Base-by-base conservation (phyloP, 2,329 filamentous ascomycete species). In the Arthrobotrys conoides region DNA sequence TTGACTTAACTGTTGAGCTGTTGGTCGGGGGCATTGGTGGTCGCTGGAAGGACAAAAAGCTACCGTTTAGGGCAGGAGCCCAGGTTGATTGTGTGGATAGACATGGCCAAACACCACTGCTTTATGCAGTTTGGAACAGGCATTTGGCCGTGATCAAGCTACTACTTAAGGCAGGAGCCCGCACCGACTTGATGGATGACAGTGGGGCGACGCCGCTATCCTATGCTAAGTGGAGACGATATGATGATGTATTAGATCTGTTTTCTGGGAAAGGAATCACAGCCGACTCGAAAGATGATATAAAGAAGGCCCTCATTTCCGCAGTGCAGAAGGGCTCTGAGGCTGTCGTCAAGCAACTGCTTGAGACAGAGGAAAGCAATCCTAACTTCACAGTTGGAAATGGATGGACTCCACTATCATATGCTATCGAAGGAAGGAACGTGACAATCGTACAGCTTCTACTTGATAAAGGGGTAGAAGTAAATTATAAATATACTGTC, bases 31-130 rank as follows among this genome's bases (percentile, higher is more conserved):
- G 48, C 16, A 59, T 59, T 38, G 53, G 53, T 38, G 53, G 53
- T 14, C 53, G 53, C 1, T 59, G 53, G 53, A 59, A 36, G 46
- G 16, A 6, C 6, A 20, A 57, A 18, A n/a, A n/a, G n/a, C n/a
- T 61, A 22, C 55, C 64, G 5, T 41, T 61, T 14, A 44, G 55
- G 5, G 44, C 5, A n/a, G 55, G 55, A 16, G 55, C 33, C 5
- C 5, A 68, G 10, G 38, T 61, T 16, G 27, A 70, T 36, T 70
- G 51, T 46, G 16, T 22, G 20, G 66, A 70, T 57, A 46, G 12
- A 69, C 0, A n/a, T 9, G 3, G 16, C 57, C 65, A 49, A 20
- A 57, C 65, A 41, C 65, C 65, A 3, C 12, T 69, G 20, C 10
- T 46, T 1, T 46, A 69, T 30, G 65, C 48, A 8, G 36, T 69